Percentiles rank a stretch among this genome's conserved stretches.
Evolutionary conservation across 176 grass and related monocot genomes (phyloP).

Genomic region (Zea mays): DNA sequence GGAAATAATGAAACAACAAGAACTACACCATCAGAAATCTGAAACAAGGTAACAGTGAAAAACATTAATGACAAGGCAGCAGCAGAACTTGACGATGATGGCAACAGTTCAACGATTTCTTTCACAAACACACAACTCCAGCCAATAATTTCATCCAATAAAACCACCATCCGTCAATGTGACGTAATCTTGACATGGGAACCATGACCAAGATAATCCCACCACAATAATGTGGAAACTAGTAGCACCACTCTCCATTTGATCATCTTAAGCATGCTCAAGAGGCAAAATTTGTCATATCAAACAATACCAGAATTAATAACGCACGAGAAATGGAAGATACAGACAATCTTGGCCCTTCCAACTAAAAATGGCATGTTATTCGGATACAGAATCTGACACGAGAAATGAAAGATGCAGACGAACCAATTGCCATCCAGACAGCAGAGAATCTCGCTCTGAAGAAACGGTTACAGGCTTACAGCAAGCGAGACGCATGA

Average conservation of each 20-base stretch:
- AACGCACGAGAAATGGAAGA: background rate
- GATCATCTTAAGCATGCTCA: constrained; percentile 6
- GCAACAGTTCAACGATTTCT: constrained; percentile 21
- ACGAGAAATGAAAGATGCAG: background rate
- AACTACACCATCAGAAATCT: background rate
- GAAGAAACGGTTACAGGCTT: background rate
- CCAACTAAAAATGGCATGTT: background rate
- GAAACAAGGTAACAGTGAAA: constrained; percentile 11
- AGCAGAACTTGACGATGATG: constrained; percentile 5
- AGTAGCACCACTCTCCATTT: constrained; percentile 13
- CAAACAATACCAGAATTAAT: background rate
- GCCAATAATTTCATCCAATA: constrained; percentile 3
- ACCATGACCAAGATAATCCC: background rate
- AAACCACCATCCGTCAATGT: background rate
- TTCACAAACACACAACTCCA: background rate
- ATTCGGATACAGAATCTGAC: background rate
- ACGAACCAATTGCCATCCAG: constrained; percentile 5
- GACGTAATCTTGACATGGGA: background rate
- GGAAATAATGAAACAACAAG: constrained; percentile 12
- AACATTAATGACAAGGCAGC: constrained; percentile 14
- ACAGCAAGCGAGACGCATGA: background rate
- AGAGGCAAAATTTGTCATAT: background rate
- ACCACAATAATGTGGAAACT: constrained; percentile 16
- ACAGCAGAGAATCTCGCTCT: constrained; percentile 20
- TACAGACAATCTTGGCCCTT: background rate